A percentile compares a stretch with the other conserved stretches of the same genome.
Conservation (phyloP, 345 rosid genomes). For the Eutrema japonicum region DNA sequence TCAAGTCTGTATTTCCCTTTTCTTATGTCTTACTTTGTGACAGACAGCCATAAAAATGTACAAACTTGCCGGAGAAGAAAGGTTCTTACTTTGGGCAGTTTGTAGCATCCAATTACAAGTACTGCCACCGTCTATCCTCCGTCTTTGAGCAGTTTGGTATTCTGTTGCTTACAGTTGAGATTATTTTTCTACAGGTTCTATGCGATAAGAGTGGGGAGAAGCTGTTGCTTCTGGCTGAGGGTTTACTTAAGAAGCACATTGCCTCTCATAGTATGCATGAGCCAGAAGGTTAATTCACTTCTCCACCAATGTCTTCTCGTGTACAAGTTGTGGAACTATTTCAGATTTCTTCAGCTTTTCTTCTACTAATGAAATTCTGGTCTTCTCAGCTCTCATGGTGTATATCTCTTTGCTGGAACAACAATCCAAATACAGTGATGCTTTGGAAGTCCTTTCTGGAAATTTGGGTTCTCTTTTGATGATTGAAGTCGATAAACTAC, state of each 20-base stretch:
- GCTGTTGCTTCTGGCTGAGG: conserved; percentile 83
- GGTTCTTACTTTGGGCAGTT: conserved; percentile 97
- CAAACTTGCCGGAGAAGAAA: conserved; percentile 89
- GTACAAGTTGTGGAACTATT: conserved; percentile 16
- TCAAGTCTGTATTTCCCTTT: conserved; percentile 13
- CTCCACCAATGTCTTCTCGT: conserved; percentile 22
- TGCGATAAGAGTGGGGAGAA: conserved; percentile 90
- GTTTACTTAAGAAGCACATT: conserved; percentile 90
- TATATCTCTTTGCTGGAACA: conserved; percentile 92
- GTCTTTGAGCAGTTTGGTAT: not conserved
- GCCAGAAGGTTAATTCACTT: conserved; percentile 71
- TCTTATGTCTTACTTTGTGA: conserved; percentile 43
- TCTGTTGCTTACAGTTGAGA: conserved; percentile 34
- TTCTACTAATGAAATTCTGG: conserved; percentile 32
- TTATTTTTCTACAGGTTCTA: conserved; percentile 58
- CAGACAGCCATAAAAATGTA: conserved; percentile 99
- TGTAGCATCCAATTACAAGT: conserved; percentile 99
- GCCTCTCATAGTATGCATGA: conserved; percentile 92
- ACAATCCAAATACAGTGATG: conserved; percentile 79
- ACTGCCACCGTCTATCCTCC: conserved; percentile 19
- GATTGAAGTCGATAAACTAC: conserved; percentile 90
- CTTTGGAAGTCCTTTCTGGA: conserved; percentile 82
- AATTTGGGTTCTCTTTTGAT: conserved; percentile 81
- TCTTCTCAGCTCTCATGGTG: conserved; percentile 77
- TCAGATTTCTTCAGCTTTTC: conserved; percentile 17